Evolutionary conservation across 2,329 filamentous ascomycete genomes (phyloP).

Genomic region (Immersiporthe knoxdaviesiana): DNA sequence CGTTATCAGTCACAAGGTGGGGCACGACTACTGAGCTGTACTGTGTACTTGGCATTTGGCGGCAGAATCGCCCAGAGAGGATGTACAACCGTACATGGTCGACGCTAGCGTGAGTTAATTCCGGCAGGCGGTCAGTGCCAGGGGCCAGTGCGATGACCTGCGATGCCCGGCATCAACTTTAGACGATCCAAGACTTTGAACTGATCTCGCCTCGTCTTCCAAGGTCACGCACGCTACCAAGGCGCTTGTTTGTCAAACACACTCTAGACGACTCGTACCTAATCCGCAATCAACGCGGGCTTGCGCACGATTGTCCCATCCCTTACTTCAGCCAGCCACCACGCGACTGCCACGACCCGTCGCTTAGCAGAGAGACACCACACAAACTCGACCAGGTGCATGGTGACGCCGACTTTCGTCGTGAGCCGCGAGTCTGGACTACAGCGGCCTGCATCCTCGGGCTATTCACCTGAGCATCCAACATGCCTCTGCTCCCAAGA

Average conservation of each 20-base stretch:
- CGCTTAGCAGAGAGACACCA: neutral
- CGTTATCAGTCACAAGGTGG: conserved; percentile 6
- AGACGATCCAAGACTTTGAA: neutral
- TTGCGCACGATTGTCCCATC: neutral
- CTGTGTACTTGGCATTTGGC: neutral
- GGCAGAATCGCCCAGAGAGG: neutral
- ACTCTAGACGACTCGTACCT: neutral
- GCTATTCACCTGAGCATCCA: neutral
- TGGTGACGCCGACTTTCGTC: neutral
- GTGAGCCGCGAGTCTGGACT: neutral
- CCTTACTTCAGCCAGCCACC: neutral
- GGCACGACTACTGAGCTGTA: neutral
- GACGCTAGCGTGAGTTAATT: neutral
- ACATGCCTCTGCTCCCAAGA: neutral
- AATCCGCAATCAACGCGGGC: neutral
- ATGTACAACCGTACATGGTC: neutral
- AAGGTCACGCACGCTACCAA: neutral
- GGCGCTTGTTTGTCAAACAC: neutral
- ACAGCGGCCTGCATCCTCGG: neutral
- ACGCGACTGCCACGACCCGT: neutral
- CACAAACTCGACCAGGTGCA: neutral
- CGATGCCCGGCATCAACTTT: neutral
- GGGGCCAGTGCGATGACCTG: neutral
- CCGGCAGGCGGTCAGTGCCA: neutral
- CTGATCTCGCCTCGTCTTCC: neutral